These are phyloP conservation scores for Ophiocordyceps unilateralis DNA, from an alignment of 2,329 filamentous ascomycete genomes.

Conservation along the genomic window DNA sequence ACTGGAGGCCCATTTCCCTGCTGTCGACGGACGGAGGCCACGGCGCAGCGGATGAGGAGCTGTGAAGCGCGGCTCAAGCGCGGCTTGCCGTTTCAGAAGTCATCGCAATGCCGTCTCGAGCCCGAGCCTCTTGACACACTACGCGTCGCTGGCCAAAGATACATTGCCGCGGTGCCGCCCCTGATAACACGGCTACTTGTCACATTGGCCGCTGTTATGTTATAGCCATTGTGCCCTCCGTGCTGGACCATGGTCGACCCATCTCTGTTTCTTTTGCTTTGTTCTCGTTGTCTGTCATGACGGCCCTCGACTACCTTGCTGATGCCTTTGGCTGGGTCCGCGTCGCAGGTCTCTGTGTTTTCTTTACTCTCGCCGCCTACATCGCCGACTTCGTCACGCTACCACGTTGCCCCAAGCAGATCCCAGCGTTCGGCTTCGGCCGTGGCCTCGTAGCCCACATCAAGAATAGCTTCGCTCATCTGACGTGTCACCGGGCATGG, in stretches of 20 bases:
- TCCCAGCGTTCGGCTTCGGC: conserved; percentile 23
- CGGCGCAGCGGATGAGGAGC: conserved; percentile 13
- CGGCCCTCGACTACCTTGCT: conserved; percentile 3
- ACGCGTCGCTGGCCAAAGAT: neutral
- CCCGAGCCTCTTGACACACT: neutral
- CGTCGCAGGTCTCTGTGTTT: conserved; percentile 8
- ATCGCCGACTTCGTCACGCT: conserved; percentile 20
- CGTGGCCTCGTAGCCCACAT: conserved; percentile 17
- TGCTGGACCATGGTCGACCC: no score
- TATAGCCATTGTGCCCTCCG: no score
- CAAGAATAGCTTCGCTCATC: conserved; percentile 21
- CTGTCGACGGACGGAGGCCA: conserved; percentile 19
- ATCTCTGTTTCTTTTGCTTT: neutral
- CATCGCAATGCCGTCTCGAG: neutral
- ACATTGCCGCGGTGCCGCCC: neutral
- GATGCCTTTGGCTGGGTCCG: conserved; percentile 14
- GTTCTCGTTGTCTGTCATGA: neutral
- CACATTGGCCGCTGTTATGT: no score
- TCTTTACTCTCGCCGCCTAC: conserved; percentile 20
- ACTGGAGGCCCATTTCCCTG: conserved; percentile 15
- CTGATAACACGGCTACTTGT: no score
- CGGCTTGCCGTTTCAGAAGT: neutral
- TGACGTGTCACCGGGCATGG: conserved; percentile 21
- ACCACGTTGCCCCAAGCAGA: conserved; percentile 20
- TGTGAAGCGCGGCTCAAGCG: conserved; percentile 8